phyloP scores from a whole-genome alignment of 2,329 filamentous ascomycete species.

The Pseudogymnoascus sp. region DNA sequence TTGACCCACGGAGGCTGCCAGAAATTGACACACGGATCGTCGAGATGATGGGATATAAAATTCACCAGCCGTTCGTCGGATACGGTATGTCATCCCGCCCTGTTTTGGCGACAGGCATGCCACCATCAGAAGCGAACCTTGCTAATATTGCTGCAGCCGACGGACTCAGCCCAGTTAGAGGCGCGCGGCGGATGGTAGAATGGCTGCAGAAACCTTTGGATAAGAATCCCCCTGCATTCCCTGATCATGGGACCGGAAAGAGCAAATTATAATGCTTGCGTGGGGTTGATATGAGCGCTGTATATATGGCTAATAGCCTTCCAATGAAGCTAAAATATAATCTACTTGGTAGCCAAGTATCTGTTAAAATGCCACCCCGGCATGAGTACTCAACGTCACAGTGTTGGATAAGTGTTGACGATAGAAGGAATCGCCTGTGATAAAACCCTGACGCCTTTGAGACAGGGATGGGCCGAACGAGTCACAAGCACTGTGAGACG shows the following conservation, averaged over 20 bases:
- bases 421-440: neutral
- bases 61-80: slow-evolving; percentile 30
- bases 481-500: no score
- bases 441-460: neutral
- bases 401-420: neutral
- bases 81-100: slow-evolving; percentile 23
- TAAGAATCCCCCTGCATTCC: slow-evolving; percentile 26
- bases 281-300: neutral
- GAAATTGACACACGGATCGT: slow-evolving; percentile 29
- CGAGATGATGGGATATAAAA: slow-evolving; percentile 33
- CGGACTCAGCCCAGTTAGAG: slow-evolving; percentile 27
- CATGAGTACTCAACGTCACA: neutral
- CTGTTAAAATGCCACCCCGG: neutral
- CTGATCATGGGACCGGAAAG: neutral
- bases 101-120: neutral
- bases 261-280: neutral
- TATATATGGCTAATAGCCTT: neutral
- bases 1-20: slow-evolving; percentile 29
- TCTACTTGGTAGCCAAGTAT: neutral
- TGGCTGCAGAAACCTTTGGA: slow-evolving; percentile 29
- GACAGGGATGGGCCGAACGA: no score
- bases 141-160: slow-evolving; percentile 22
- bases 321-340: neutral
- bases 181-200: slow-evolving; percentile 27
- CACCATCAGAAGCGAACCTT: neutral